Evolutionary conservation across 2,329 filamentous ascomycete genomes (phyloP), one percentile per base, ranked within the genome.

Genomic region (Neofusicoccum ribis): DNA sequence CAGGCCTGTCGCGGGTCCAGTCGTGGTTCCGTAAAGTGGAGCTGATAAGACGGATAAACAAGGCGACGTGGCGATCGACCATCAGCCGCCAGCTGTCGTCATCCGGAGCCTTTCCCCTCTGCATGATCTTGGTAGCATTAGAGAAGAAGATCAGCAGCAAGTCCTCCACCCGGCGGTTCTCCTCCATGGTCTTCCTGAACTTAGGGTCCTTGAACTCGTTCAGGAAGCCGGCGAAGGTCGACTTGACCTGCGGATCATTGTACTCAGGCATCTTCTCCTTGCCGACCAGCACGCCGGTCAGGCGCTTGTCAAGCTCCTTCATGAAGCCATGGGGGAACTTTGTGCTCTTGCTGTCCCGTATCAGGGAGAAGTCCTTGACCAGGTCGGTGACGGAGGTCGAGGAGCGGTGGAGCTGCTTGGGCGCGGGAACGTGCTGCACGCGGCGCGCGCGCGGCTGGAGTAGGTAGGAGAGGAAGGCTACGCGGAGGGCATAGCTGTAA

Each of bases 121-220:
- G 88, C 72, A 97, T 85, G 67, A 96, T 93, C 76, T 96, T 96
- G 51, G 92, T 96, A 6, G 95, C 93, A 68, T 92, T 91, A 1
- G 93, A 96, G 79, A 96, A 98, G 83, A 99, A 98, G 69, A 98
- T 97, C 70, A 99, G 84, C 60, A 99, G 88, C 60, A 98, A 81
- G 68, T 96, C 93, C 78, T 99, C 95, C 23, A 96, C 89, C 73
- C 94, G 89, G 68, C 94, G 87, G 77, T 97, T 94, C 79, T 96
- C 96, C 74, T 97, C 93, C 82, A 97, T 92, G 66, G 89, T 90
- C 80, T 93, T 96, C 70, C 92, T 89, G 74, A 97, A 97, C 51
- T 87, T 88, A 67, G 89, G 89, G 68, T 96, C 92, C 71, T 94
- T 97, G 76, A 99, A 91, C 65, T 92, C 91, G 66, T 94, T 97